A percentile compares a stretch with the other conserved stretches of the same genome.
Conservation (phyloP, 495 filamentous ascomycete species). For the Halenospora varia region DNA sequence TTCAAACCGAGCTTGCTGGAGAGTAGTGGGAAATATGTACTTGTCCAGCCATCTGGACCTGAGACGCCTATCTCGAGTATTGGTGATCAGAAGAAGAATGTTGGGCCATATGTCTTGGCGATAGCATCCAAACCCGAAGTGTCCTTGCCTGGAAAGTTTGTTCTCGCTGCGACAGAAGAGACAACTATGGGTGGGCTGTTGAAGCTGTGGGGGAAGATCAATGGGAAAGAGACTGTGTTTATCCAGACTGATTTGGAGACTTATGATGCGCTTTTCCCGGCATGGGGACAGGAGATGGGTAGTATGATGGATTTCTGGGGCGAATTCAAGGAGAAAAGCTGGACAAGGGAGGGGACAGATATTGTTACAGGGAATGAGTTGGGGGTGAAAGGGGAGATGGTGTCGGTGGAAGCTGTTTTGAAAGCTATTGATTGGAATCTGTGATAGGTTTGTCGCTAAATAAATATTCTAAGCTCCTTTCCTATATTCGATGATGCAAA, state of each 20-base stretch:
- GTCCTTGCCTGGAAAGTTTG: constrained; percentile 27
- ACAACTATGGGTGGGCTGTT: constrained; percentile 32
- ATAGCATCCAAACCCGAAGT: constrained; percentile 35
- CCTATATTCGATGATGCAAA: no score
- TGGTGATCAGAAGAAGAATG: constrained; percentile 36
- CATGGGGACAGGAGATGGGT: constrained; percentile 34
- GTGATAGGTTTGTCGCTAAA: no score
- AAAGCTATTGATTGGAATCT: constrained; percentile 6
- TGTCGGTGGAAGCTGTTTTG: constrained; percentile 5
- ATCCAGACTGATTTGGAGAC: constrained; percentile 20
- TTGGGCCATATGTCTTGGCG: constrained; percentile 34
- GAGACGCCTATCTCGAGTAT: constrained; percentile 32
- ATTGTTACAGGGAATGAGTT: constrained; percentile 10
- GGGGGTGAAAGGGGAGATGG: constrained; percentile 8
- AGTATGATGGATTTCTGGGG: constrained; percentile 39
- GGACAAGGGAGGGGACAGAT: constrained; percentile 26
- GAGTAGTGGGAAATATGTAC: constrained; percentile 29
- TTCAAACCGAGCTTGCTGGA: constrained; percentile 26
- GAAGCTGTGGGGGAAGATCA: constrained; percentile 31
- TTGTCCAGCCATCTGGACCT: constrained; percentile 27
- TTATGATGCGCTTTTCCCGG: constrained; percentile 32
- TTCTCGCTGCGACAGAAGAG: constrained; percentile 28
- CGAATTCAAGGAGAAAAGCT: constrained; percentile 1
- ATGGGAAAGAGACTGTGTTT: constrained; percentile 24
- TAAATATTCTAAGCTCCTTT: no score